These are phyloP conservation scores for Fraxinus quadrangulata DNA, from an alignment of 257 asterid species.

Conservation along the genomic window DNA sequence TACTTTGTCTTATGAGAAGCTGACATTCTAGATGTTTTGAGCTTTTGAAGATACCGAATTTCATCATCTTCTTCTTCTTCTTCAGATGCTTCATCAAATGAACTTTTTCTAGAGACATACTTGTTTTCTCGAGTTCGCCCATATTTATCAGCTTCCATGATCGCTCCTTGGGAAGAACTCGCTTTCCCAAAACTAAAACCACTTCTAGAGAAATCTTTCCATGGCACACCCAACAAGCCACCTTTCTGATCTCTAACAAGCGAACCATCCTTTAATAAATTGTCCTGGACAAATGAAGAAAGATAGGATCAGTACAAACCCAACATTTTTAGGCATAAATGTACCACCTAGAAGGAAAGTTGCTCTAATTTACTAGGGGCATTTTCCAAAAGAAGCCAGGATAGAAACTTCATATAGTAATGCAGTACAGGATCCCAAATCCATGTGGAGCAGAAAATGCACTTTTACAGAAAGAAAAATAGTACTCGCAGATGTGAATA, in stretches of 20 bases:
- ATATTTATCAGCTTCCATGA: slow-evolving; percentile 36
- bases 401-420: not conserved
- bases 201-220: slow-evolving; percentile 71
- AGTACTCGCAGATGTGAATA: not conserved
- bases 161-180: slow-evolving; percentile 33
- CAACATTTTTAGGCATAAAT: not conserved
- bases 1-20: slow-evolving; percentile 38
- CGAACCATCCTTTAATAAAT: slow-evolving; percentile 18
- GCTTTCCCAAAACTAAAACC: slow-evolving; percentile 49
- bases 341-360: not conserved
- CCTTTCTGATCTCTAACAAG: slow-evolving; percentile 32
- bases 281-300: slow-evolving; percentile 41
- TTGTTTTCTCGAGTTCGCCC: slow-evolving; percentile 45
- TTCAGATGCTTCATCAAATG: slow-evolving; percentile 43
- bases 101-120: slow-evolving; percentile 38
- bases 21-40: slow-evolving; percentile 46
- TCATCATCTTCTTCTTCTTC: slow-evolving; percentile 67
- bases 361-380: not conserved
- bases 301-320: not conserved
- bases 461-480: not conserved
- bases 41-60: slow-evolving; percentile 74
- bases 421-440: not conserved
- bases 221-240: slow-evolving; percentile 64
- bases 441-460: not conserved
- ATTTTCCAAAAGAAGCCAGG: slow-evolving; percentile 4